Base-by-base conservation (phyloP, 768 basidiomycete species). In the Boletus rubescentipes region DNA sequence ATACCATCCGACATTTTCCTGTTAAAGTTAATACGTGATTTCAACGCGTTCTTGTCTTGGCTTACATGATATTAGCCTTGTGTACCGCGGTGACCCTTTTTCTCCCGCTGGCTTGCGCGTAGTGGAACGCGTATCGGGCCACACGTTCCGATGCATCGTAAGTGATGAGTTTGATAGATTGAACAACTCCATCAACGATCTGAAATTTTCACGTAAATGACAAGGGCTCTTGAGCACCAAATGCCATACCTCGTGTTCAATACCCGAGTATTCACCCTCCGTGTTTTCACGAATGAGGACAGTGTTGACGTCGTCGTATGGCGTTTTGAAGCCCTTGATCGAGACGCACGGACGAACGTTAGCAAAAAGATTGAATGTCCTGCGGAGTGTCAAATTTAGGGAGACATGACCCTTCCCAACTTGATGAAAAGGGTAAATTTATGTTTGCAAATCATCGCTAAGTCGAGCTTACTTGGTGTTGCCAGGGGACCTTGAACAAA, bases 1-100 rank as follows among this genome's bases (percentile, higher is more conserved):
- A 98, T 97, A 57, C 97, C 97, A 71, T 99, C 97, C 18, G 96
- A 98, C 90, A 98, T 93, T 87, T 98, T 98, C 94, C 94, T 97
- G 67, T 29, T 18, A 44, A 46, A 46, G 47, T 65, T 9, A 67
- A 37, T 58, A 62, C 49, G 31, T 53, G 46, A 52, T 32, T 32
- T 29, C 36, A 31, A 20, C 37, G 44, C 6, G 49, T 31, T 10
- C 47, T 32, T 53, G 40, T 16, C 32, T 23, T 21, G 18, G 75
- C 89, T 54, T 59, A 94, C 96, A 98, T 98, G 79, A 99, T 98
- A 70, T 96, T 97, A 21, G 97, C 97, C 77, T 99, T 99, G 80
- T 99, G 97, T 26, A 99, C 97, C 38, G 97, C 97, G 23, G 96
- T 98, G 57, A 99, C 97, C 62, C 91, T 86, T 71, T 87, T 88